These are phyloP conservation scores for Xylariaceae sp. DNA, from an alignment of 2,329 filamentous ascomycete species.

Conservation along the genomic window DNA sequence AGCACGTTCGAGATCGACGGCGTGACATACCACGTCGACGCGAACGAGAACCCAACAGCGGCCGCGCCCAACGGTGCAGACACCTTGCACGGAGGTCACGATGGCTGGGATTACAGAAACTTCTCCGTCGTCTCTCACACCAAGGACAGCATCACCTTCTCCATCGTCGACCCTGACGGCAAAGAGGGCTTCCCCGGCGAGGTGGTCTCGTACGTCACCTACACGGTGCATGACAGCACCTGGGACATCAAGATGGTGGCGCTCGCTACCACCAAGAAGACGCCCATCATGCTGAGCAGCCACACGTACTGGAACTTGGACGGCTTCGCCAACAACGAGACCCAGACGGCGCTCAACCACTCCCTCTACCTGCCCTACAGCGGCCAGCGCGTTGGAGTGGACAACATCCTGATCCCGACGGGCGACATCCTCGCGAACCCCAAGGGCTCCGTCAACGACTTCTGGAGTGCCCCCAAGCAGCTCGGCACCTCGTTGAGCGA, in stretches of 20 bases:
- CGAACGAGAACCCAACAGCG: constrained; percentile 58
- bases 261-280: constrained; percentile 65
- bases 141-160: constrained; percentile 65
- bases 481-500: constrained; percentile 64
- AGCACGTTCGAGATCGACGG: constrained; percentile 66
- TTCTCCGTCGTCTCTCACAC: constrained; percentile 70
- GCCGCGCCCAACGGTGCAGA: constrained; percentile 49
- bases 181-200: constrained; percentile 74
- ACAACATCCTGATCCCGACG: constrained; percentile 69
- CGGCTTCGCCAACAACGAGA: constrained; percentile 69
- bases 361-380: constrained; percentile 68
- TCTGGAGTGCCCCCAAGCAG: constrained; percentile 77
- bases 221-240: constrained; percentile 58
- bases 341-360: constrained; percentile 61
- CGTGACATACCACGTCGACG: constrained; percentile 48
- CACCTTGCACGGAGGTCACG: constrained; percentile 63
- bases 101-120: constrained; percentile 74
- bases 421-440: constrained; percentile 68
- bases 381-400: constrained; percentile 61
- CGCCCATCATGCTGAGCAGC: constrained; percentile 73
- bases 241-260: constrained; percentile 73
- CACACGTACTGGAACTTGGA: constrained; percentile 81
- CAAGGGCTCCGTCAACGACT: constrained; percentile 66
- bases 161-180: constrained; percentile 65
- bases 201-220: constrained; percentile 69